Base-by-base conservation (phyloP, 129 eudicot species). In the Lonicera japonica region DNA sequence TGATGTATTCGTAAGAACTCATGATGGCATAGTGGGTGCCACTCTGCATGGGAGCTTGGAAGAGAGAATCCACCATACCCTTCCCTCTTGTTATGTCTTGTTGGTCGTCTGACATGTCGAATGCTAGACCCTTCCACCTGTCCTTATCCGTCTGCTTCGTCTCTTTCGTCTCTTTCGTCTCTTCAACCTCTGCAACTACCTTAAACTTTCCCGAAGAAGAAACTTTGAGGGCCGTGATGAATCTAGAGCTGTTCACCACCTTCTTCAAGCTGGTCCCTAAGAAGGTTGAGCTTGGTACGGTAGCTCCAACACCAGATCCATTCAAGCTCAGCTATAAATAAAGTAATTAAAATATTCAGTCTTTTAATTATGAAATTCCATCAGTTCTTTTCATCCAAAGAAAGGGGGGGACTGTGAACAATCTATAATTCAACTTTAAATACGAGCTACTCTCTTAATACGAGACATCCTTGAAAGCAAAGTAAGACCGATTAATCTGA, bases 51-150 rank as follows among this genome's bases (percentile, higher is more conserved):
- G 99, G 99, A 66, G 99, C 99, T 67, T 92, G 99, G 86, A 92
- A 92, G 68, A 92, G 88, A 5, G 86, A 22, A 61, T 88, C 95
- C 1, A 82, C 96, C 88, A 85, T 68, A 64, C 99, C 99, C 77
- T 92, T 92, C 1, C 96, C 99, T 54, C 96, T 80, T 25, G 96
- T 69, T 58, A 92, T 92, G 64, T 92, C 99, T 63, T 88, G 99
- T 67, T 92, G 99, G 62, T 92, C 99, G 51, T 92, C 99, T 6
- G 99, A 92, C 0, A 64, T 63, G 58, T 92, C 96, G 41, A 21
- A 48, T 17, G 63, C 79, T 17, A 92, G 86, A 22, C 96, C 96
- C 56, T 38, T 79, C 99, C 99, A 92, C 71, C 69, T 80, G 79
- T 92, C 99, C 39, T 74, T 66, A 14, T 77, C 74, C 11, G 95